Evolutionary conservation across 257 asterid genomes (phyloP).

Genomic region (Lycium barbarum): DNA sequence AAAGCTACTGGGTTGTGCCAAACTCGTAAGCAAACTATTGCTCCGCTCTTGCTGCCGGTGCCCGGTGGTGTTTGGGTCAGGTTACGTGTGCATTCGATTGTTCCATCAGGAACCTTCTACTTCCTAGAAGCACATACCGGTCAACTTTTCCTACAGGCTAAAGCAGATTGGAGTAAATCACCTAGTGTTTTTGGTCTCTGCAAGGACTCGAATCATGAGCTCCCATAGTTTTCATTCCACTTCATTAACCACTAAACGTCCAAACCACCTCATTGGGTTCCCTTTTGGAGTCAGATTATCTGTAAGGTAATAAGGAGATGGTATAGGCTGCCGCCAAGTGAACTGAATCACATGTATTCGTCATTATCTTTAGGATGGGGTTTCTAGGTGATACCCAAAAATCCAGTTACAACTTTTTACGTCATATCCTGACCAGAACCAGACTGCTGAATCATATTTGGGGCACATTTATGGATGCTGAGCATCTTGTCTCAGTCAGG

Average conservation of each 20-base stretch:
- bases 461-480: neutral
- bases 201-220: neutral
- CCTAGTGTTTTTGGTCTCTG: constrained; percentile 1
- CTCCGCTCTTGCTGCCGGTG: neutral
- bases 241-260: neutral
- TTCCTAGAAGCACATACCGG: neutral
- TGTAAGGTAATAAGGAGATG: constrained; percentile 1
- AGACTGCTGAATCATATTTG: neutral
- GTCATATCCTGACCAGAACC: neutral
- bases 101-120: constrained; percentile 8
- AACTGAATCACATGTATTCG: neutral
- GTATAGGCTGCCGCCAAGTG: neutral
- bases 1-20: too few relatives aligned
- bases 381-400: neutral
- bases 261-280: neutral
- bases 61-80: neutral
- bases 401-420: neutral
- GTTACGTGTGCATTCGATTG: neutral
- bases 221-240: neutral
- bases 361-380: constrained; percentile 13
- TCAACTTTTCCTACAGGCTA: neutral
- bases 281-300: neutral
- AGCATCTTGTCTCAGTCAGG: constrained; percentile 19
- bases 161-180: neutral
- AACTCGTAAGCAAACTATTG: too few relatives aligned